These are phyloP conservation scores for Stellera chamaejasme DNA, from an alignment of 345 rosid genomes.

Conservation along the genomic window DNA sequence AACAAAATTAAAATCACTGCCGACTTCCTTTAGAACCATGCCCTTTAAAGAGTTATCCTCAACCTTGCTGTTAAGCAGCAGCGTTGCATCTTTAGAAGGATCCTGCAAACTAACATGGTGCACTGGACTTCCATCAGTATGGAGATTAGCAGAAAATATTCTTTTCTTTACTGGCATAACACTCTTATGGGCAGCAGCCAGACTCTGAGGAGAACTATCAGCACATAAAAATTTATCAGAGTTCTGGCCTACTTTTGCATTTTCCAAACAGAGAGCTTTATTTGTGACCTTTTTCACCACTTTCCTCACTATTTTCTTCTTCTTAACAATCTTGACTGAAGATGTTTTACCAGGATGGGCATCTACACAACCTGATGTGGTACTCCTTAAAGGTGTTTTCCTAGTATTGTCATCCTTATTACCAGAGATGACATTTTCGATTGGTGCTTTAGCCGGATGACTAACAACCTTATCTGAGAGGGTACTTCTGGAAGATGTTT, in stretches of 20 bases:
- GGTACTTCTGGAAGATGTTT: no score
- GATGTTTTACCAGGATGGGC: conserved; percentile 23
- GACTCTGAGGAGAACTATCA: conserved; percentile 12
- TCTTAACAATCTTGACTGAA: conserved; percentile 34
- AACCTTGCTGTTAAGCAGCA: conserved; percentile 18
- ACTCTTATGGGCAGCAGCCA: conserved; percentile 14
- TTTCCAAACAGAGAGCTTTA: conserved; percentile 13
- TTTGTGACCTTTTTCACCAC: conserved; percentile 25
- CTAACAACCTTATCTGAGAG: no score
- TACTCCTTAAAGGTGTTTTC: conserved; percentile 19
- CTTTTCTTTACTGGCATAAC: conserved; percentile 17
- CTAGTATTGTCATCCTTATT: not conserved
- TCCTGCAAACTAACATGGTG: not conserved
- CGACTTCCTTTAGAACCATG: conserved; percentile 16
- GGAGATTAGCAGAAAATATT: conserved; percentile 11
- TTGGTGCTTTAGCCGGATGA: no score
- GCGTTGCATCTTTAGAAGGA: conserved; percentile 15
- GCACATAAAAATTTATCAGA: conserved; percentile 13
- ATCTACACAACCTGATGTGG: conserved; percentile 25
- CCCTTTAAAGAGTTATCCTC: conserved; percentile 20
- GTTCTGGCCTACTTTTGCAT: conserved; percentile 16
- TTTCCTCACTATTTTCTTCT: conserved; percentile 43
- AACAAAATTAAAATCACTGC: not conserved
- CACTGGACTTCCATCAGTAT: conserved; percentile 17
- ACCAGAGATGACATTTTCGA: no score